A percentile compares a stretch with the other conserved stretches of the same genome.
These are phyloP conservation scores for Penicillium silybi DNA, from an alignment of 495 filamentous ascomycete genomes.

Conservation along the genomic window DNA sequence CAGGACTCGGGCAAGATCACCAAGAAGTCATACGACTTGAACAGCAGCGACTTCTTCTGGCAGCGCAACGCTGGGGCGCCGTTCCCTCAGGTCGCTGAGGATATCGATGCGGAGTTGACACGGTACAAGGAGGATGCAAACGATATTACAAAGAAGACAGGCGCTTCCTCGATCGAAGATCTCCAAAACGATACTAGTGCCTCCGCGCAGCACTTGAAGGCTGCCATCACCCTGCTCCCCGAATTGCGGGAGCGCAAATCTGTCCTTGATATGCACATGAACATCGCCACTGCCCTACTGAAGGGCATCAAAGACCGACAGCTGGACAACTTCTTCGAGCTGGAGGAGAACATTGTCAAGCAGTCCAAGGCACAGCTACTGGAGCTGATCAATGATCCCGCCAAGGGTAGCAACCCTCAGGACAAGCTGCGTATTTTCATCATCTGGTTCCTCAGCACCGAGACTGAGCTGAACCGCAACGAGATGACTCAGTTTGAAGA, in stretches of 20 bases:
- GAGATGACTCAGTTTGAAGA: constrained; percentile 89
- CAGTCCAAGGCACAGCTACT: constrained; percentile 87
- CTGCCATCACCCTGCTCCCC: constrained; percentile 87
- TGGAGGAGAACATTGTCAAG: constrained; percentile 91
- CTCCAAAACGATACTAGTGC: constrained; percentile 83
- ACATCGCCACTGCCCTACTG: constrained; percentile 81
- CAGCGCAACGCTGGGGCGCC: constrained; percentile 85
- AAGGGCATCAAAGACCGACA: constrained; percentile 92
- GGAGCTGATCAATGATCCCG: constrained; percentile 74
- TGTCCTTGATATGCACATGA: constrained; percentile 98
- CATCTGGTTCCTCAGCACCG: constrained; percentile 96
- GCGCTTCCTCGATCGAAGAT: constrained; percentile 88
- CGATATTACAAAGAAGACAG: constrained; percentile 92
- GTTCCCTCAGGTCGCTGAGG: constrained; percentile 95
- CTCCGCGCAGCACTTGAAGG: constrained; percentile 91
- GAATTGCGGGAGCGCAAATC: constrained; percentile 91
- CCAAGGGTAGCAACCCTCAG: constrained; percentile 76
- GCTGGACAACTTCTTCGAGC: constrained; percentile 92
- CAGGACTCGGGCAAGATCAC: constrained; percentile 63
- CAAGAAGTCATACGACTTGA: constrained; percentile 87
- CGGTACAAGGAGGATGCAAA: constrained; percentile 94
- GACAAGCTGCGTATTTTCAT: constrained; percentile 94
- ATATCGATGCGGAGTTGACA: constrained; percentile 87
- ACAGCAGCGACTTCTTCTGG: constrained; percentile 95
- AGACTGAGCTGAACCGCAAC: constrained; percentile 74